These are phyloP conservation scores for Calamus simplicifolius DNA, from an alignment of 176 grass and related monocot species.

Conservation along the genomic window DNA sequence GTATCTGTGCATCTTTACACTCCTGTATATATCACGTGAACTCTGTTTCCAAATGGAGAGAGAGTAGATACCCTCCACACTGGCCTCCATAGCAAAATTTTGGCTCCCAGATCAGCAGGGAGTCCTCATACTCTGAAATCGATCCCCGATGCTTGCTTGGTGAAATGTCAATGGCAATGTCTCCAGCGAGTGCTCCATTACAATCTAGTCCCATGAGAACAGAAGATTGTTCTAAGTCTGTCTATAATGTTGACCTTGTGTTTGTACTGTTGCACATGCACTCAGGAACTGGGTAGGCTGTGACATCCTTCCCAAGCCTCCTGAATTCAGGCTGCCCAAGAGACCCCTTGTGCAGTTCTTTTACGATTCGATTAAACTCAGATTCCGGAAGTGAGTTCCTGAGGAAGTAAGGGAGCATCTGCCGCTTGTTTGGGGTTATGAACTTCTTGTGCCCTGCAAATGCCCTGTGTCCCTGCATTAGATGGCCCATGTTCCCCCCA, in stretches of 20 bases:
- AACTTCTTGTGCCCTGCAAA: constrained; percentile 41
- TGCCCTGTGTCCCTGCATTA: constrained; percentile 29
- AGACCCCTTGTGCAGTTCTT: constrained; percentile 22
- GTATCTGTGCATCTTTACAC: too few relatives aligned
- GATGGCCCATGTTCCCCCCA: constrained; percentile 48
- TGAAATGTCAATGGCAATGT: too few relatives aligned
- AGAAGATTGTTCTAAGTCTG: too few relatives aligned
- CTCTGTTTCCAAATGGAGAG: too few relatives aligned
- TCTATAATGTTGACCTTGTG: not conserved
- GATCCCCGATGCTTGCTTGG: too few relatives aligned
- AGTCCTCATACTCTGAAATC: too few relatives aligned
- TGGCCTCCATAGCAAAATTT: too few relatives aligned
- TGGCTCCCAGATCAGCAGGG: too few relatives aligned
- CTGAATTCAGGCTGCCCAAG: constrained; percentile 28
- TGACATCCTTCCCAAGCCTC: constrained; percentile 28
- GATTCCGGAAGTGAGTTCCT: constrained; percentile 12
- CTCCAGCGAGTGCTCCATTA: too few relatives aligned
- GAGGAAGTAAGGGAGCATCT: constrained; percentile 29
- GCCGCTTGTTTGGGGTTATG: constrained; percentile 36
- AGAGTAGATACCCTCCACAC: too few relatives aligned
- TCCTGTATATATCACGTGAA: too few relatives aligned
- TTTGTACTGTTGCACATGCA: constrained; percentile 40
- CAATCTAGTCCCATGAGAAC: too few relatives aligned
- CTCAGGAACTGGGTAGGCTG: constrained; percentile 38
- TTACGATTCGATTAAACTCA: constrained; percentile 29